Evolutionary conservation across 1,284 basidiomycete species (phyloP).

Genomic region (Ganoderma multipileum): DNA sequence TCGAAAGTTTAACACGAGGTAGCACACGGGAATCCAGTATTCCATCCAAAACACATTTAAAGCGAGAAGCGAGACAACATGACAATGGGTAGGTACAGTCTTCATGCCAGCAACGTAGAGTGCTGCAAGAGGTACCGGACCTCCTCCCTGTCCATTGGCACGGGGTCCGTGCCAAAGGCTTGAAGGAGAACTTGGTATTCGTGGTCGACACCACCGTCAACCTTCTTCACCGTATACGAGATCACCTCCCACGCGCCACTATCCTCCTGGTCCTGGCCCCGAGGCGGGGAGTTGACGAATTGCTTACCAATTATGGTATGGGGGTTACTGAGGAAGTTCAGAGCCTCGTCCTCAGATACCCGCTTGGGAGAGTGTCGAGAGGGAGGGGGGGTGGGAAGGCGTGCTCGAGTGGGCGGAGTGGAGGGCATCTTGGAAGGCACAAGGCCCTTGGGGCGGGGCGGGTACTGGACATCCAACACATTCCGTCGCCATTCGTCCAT

Average conservation of each 20-base stretch:
- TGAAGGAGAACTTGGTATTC: conserved; percentile 14
- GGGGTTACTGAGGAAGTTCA: neutral
- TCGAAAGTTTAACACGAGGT: neutral
- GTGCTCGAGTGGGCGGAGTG: neutral
- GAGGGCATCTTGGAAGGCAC: neutral
- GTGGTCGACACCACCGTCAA: conserved; percentile 11
- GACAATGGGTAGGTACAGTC: neutral
- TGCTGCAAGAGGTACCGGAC: conserved; percentile 11
- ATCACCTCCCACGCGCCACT: conserved; percentile 16
- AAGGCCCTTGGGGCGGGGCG: neutral
- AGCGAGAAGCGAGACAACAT: neutral
- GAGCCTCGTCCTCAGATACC: neutral
- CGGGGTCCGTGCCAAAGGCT: neutral
- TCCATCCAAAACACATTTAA: neutral
- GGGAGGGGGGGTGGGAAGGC: neutral
- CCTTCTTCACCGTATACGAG: conserved; percentile 15
- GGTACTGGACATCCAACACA: neutral
- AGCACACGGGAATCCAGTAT: neutral
- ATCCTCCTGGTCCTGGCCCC: conserved; percentile 7
- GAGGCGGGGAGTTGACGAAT: neutral
- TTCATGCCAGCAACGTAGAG: neutral
- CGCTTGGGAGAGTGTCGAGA: neutral
- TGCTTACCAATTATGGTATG: neutral
- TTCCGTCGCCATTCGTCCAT: neutral
- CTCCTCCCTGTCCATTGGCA: conserved; percentile 18